Percentiles rank a stretch among this genome's conserved stretches.
Evolutionary conservation across 768 basidiomycete species (phyloP).

Genomic region (Pleurotus tuber-regium): DNA sequence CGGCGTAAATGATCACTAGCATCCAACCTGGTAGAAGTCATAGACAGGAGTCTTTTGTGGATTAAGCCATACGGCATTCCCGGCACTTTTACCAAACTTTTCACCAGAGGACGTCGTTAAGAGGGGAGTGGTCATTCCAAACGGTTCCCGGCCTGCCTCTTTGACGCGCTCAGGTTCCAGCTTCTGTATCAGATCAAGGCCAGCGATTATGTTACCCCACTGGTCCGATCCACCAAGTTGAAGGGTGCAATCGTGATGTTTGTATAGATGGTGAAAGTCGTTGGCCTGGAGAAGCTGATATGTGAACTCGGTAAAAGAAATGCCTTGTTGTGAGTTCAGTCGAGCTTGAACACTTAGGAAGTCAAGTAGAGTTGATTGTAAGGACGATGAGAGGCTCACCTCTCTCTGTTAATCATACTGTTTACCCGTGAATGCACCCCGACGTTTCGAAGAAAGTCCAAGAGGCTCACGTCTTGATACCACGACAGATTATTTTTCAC

Average conservation of each 20-base stretch:
- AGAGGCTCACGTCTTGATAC: slow-evolving; percentile 68
- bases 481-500: slow-evolving; percentile 63
- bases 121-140: slow-evolving; percentile 91
- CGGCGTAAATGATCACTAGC: slow-evolving; percentile 10
- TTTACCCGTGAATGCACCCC: slow-evolving; percentile 83
- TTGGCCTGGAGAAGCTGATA: slow-evolving; percentile 97
- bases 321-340: slow-evolving; percentile 74
- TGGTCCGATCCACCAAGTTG: slow-evolving; percentile 98
- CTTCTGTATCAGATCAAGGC: slow-evolving; percentile 85
- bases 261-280: slow-evolving; percentile 82
- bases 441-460: slow-evolving; percentile 81
- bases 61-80: slow-evolving; percentile 94
- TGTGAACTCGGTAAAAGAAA: slow-evolving; percentile 98
- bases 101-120: slow-evolving; percentile 86
- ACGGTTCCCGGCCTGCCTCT: slow-evolving; percentile 41
- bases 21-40: slow-evolving; percentile 94
- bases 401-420: slow-evolving; percentile 88
- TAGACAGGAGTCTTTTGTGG: slow-evolving; percentile 74
- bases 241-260: slow-evolving; percentile 65
- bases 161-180: slow-evolving; percentile 22
- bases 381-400: slow-evolving; percentile 39
- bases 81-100: slow-evolving; percentile 97
- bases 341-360: slow-evolving; percentile 73
- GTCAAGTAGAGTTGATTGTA: background rate
- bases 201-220: slow-evolving; percentile 97